Base-by-base conservation (phyloP, 1,284 basidiomycete genomes). In the Tetrapyrgos nigripes region DNA sequence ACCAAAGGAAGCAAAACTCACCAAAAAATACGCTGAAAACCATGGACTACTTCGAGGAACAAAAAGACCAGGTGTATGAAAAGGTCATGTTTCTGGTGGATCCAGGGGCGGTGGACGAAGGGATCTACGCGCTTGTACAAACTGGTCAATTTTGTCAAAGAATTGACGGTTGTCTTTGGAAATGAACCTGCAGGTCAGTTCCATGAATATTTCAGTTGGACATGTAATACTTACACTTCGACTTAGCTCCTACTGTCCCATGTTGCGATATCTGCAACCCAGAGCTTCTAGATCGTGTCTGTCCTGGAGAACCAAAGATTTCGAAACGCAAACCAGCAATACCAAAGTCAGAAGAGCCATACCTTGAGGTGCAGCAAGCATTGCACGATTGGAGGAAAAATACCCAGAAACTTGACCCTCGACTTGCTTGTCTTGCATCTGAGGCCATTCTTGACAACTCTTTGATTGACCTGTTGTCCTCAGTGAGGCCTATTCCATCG, bases 211-310 rank as follows among this genome's bases (percentile, higher is more conserved):
- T 19, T 23, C 21, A 9, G 9, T 37, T 33, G n/a, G 13, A 11
- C 13, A 29, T 29, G 3, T 29, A 29, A 9, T 13, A 23, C 44
- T 21, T n/a, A 31, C 53, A 4, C 21, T 28, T 21, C 2, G n/a
- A n/a, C 4, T n/a, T 19, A 68, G 57, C 43, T 19, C 56, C 47
- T 2, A 54, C 11, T 11, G 60, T 61, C 17, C 33, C 56, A 10
- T 61, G 60, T 40, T 61, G 60, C 23, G 56, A 61, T 50, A 24
- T 61, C 11, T 61, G 60, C 26, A 27, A 55, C 37, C 56, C 56
- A 6, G 21, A 28, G 8, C 44, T 61, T 13, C 43, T 61, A 10
- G 43, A 61, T 27, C 24, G 23, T 21, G 46, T 47, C 1, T 23
- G 51, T 2, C 60, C 60, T 3, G 52, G 45, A n/a, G 26, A 27